Conservation (phyloP, 73 alveolate genomes). For the Stentor roeselii region DNA sequence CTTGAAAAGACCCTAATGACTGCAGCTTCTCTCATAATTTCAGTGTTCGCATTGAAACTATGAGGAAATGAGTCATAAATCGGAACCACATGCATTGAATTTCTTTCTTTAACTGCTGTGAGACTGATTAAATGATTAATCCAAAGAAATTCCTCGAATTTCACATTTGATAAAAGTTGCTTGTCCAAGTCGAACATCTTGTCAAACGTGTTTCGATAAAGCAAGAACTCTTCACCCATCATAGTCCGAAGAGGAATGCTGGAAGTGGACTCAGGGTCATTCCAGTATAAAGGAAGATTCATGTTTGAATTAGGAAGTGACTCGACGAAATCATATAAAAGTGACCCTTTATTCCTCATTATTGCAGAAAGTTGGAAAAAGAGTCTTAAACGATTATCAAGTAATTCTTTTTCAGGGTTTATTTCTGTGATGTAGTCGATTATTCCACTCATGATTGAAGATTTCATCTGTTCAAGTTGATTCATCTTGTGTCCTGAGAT, state of each 20-base stretch:
- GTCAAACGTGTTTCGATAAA: neutral
- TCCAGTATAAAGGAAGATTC: neutral
- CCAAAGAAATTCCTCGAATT: neutral
- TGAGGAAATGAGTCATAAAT: neutral
- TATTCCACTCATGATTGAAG: neutral
- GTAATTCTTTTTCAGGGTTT: neutral
- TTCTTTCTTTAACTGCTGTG: neutral
- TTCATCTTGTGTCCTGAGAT: neutral
- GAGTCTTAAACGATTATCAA: neutral
- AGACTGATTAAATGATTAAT: neutral
- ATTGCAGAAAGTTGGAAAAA: neutral
- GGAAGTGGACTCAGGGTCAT: neutral
- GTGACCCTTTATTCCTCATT: neutral
- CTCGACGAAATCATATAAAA: neutral
- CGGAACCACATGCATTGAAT: neutral
- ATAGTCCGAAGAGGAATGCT: neutral
- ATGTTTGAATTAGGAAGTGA: neutral
- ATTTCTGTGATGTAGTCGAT: neutral
- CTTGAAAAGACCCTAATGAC: neutral
- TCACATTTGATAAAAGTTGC: neutral
- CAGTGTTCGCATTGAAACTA: neutral
- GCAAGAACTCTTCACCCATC: neutral
- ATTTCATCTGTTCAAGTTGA: neutral
- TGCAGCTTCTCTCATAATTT: neutral
- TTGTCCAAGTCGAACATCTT: neutral